Evolutionary conservation across 108 stramenopile species (phyloP).

Genomic region (Parmales sp.): DNA sequence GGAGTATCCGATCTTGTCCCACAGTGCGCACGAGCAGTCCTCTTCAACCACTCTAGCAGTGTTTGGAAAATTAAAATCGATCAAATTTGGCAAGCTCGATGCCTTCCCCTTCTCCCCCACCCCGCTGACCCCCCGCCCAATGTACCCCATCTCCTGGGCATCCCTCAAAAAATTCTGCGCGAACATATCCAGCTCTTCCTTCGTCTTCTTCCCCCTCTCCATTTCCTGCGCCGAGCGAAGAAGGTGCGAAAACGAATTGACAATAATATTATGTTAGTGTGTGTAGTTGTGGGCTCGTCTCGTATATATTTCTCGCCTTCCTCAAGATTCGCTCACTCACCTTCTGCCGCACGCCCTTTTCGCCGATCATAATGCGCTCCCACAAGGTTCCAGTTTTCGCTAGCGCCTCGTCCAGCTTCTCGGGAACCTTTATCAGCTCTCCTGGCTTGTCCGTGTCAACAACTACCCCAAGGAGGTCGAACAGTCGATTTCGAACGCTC

Average conservation of each 20-base stretch:
- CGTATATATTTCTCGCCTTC: too few species aligned
- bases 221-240: too few species aligned
- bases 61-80: conserved; percentile 54
- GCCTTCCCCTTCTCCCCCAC: conserved; percentile 9
- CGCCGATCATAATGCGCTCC: too few species aligned
- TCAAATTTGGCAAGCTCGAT: conserved; percentile 43
- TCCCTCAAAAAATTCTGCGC: conserved; percentile 18
- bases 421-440: conserved; percentile 17
- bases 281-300: too few species aligned
- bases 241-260: too few species aligned
- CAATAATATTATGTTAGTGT: too few species aligned
- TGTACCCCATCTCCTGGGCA: conserved; percentile 50
- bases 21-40: conserved; percentile 61
- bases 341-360: too few species aligned
- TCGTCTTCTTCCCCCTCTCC: too few species aligned
- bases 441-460: background rate
- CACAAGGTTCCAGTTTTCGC: background rate
- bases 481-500: background rate
- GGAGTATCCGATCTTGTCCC: conserved; percentile 56
- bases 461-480: conserved; percentile 15
- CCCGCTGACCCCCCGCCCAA: conserved; percentile 41
- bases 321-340: too few species aligned
- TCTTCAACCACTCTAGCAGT: conserved; percentile 44
- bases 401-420: conserved; percentile 34
- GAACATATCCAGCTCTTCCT: conserved; percentile 2